phyloP scores from a whole-genome alignment of 805 yeast genomes.

The Maudiozyma turicensis region DNA sequence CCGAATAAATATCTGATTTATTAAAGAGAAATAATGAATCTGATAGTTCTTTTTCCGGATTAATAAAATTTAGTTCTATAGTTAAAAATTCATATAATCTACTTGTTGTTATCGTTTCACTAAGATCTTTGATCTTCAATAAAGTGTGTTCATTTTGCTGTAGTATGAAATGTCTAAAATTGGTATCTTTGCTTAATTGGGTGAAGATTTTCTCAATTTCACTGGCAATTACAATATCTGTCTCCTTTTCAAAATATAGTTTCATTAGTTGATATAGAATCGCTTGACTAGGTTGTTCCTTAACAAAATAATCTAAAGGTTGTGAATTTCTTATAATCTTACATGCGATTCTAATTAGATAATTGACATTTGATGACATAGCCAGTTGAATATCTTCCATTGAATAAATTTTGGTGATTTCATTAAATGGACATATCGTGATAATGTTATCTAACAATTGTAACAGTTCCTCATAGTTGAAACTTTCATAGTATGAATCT shows the following conservation, averaged over 20 bases:
- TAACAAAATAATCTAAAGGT: conserved; percentile 21
- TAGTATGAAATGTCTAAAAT: conserved; percentile 16
- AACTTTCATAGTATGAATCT: not conserved
- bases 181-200: conserved; percentile 13
- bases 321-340: conserved; percentile 19
- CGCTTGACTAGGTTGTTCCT: conserved; percentile 9
- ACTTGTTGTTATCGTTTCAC: conserved; percentile 10
- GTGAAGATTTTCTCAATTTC: conserved; percentile 18
- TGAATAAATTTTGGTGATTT: conserved; percentile 13
- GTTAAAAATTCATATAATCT: conserved; percentile 19
- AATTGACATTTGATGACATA: conserved; percentile 12
- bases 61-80: conserved; percentile 7
- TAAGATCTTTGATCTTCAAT: conserved; percentile 8
- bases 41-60: conserved; percentile 11
- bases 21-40: conserved; percentile 13
- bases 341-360: conserved; percentile 18
- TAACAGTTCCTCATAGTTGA: conserved; percentile 17
- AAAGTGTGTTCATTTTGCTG: conserved; percentile 14
- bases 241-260: conserved; percentile 14
- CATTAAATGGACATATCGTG: conserved; percentile 17
- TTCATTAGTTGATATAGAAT: conserved; percentile 8
- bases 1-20: conserved; percentile 8
- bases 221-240: conserved; percentile 15
- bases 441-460: conserved; percentile 16
- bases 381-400: conserved; percentile 18